These are phyloP conservation scores for Pulveroboletus frians DNA, from an alignment of 768 basidiomycete species.

Conservation along the genomic window DNA sequence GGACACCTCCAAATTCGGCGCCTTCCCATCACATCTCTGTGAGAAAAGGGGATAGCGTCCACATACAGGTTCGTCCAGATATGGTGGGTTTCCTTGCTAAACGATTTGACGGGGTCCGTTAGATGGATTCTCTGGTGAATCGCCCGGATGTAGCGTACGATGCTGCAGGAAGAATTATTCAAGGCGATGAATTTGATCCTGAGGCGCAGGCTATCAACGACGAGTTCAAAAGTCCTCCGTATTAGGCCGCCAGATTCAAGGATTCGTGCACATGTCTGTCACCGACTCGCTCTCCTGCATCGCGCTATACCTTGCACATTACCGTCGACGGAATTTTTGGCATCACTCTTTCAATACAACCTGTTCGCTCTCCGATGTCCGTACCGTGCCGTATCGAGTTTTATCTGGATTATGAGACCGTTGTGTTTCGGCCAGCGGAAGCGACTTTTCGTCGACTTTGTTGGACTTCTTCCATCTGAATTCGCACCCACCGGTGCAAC, in stretches of 20 bases:
- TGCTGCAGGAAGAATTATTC: slow-evolving; percentile 47
- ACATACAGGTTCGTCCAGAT: slow-evolving; percentile 47
- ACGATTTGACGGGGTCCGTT: slow-evolving; percentile 5
- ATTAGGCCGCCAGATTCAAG: slow-evolving; percentile 19
- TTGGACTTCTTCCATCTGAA: background rate
- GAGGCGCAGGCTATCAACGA: slow-evolving; percentile 54
- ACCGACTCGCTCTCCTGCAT: background rate
- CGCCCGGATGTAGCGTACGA: slow-evolving; percentile 50
- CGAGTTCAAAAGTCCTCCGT: slow-evolving; percentile 60
- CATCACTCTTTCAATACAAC: background rate
- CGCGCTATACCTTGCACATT: background rate
- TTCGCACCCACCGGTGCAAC: background rate
- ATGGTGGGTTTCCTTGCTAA: background rate
- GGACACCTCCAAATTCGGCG: slow-evolving; percentile 33
- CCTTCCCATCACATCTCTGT: slow-evolving; percentile 25
- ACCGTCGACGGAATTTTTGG: background rate
- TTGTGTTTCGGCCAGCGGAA: background rate
- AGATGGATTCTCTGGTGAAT: slow-evolving; percentile 67
- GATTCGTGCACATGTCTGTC: background rate
- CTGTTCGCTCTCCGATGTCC: background rate
- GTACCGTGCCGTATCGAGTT: background rate
- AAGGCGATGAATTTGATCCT: slow-evolving; percentile 45
- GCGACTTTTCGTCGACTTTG: background rate
- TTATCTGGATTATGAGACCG: background rate
- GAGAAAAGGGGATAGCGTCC: slow-evolving; percentile 47